phyloP scores from a whole-genome alignment of 1,284 basidiomycete genomes.

The Moesziomyces antarcticus region DNA sequence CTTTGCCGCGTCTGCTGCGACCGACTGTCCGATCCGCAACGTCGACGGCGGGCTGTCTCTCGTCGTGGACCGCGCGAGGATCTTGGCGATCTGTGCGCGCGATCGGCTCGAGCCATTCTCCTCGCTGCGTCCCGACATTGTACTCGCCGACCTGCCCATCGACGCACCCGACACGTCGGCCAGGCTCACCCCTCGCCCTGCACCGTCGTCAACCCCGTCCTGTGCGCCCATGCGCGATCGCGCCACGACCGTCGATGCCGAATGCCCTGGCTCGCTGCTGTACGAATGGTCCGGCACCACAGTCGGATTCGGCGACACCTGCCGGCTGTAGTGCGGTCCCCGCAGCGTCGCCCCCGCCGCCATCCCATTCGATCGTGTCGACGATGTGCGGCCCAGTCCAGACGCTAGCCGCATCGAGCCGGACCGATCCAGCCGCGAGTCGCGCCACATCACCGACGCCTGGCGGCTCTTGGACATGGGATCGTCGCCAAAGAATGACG shows the following conservation, averaged over 20 bases:
- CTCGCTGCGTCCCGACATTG: constrained; percentile 20
- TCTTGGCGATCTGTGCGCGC: constrained; percentile 56
- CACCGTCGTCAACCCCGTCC: constrained; percentile 4
- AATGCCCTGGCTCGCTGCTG: neutral
- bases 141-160: constrained; percentile 24
- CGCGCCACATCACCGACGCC: constrained; percentile 45
- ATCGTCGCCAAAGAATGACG: constrained; percentile 63
- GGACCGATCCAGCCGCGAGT: constrained; percentile 37
- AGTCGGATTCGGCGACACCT: constrained; percentile 43
- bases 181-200: neutral
- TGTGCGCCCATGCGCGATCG: constrained; percentile 3
- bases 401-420: constrained; percentile 31
- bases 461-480: constrained; percentile 45
- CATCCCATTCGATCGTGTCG: constrained; percentile 20
- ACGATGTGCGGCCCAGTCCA: constrained; percentile 21
- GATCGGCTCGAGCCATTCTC: constrained; percentile 23
- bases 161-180: constrained; percentile 3
- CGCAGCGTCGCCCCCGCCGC: constrained; percentile 18
- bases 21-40: neutral
- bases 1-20: too few species aligned
- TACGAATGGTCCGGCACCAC: constrained; percentile 24
- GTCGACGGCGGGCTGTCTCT: constrained; percentile 12
- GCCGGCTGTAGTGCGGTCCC: constrained; percentile 13
- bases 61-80: constrained; percentile 47
- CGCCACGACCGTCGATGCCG: neutral